A percentile compares a stretch with the other conserved stretches of the same genome.
phyloP scores from a whole-genome alignment of 1,284 basidiomycete genomes.

The Cryptococcus sp. region DNA sequence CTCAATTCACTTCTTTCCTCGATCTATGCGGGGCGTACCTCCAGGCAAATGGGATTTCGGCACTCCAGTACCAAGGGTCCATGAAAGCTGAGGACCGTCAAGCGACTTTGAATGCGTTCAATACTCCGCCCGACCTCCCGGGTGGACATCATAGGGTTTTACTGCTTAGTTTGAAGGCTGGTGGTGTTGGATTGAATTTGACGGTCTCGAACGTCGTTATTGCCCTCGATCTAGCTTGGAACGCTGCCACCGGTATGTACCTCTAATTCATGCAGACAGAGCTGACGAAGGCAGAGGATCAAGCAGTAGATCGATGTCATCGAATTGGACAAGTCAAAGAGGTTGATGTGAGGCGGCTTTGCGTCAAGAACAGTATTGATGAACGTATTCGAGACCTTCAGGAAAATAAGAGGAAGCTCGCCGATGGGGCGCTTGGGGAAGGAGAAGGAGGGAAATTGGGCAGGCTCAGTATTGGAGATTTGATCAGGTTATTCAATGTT shows the following conservation, averaged over 20 bases:
- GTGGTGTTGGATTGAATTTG: slow-evolving; percentile 42
- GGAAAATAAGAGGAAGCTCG: slow-evolving; percentile 38
- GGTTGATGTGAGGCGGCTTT: slow-evolving; percentile 77
- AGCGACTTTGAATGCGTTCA: slow-evolving; percentile 35
- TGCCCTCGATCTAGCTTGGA: slow-evolving; percentile 44
- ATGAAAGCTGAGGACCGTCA: slow-evolving; percentile 39
- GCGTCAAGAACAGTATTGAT: slow-evolving; percentile 50
- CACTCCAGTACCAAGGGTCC: slow-evolving; percentile 38
- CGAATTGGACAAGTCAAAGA: slow-evolving; percentile 86
- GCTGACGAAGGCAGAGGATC: slow-evolving; percentile 19
- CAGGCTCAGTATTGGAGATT: slow-evolving; percentile 21
- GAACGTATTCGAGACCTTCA: slow-evolving; percentile 34
- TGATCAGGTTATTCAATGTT: slow-evolving; percentile 25
- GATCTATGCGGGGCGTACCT: slow-evolving; percentile 35
- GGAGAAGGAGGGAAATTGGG: slow-evolving; percentile 33
- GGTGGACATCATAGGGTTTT: slow-evolving; percentile 34
- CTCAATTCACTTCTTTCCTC: slow-evolving; percentile 44
- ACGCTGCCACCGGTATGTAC: slow-evolving; percentile 35
- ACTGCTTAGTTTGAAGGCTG: slow-evolving; percentile 47
- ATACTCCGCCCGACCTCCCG: slow-evolving; percentile 10
- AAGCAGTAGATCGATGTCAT: slow-evolving; percentile 56
- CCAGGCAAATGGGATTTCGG: slow-evolving; percentile 17
- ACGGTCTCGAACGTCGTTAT: slow-evolving; percentile 40
- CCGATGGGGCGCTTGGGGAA: slow-evolving; percentile 49
- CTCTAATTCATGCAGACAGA: not conserved